Percentiles rank a stretch among this genome's conserved stretches.
Conservation (phyloP, 1,139 yeast genomes). For the Hansenula sp. region DNA sequence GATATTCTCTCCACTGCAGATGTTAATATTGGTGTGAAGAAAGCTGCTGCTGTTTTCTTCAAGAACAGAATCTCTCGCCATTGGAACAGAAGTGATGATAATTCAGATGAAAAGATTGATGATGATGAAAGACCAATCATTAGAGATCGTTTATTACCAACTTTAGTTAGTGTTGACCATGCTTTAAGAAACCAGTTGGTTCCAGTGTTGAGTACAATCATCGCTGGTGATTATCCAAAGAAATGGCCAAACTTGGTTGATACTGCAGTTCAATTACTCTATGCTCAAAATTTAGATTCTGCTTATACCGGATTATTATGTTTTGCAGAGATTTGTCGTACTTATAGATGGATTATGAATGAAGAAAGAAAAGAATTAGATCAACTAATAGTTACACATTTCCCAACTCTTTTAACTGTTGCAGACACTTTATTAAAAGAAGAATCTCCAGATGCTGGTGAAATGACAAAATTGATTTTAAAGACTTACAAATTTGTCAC, state of each 20-base stretch:
- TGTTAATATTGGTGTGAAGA: conserved; percentile 53
- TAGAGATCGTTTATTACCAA: conserved; percentile 47
- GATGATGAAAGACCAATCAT: conserved; percentile 70
- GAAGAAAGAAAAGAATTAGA: conserved; percentile 55
- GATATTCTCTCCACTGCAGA: conserved; percentile 60
- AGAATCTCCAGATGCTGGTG: conserved; percentile 49
- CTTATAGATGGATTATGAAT: conserved; percentile 74
- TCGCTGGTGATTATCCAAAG: conserved; percentile 63
- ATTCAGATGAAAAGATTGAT: conserved; percentile 40
- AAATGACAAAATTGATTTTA: conserved; percentile 69
- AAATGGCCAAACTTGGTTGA: conserved; percentile 69
- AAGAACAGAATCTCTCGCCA: conserved; percentile 67
- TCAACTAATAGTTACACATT: conserved; percentile 55
- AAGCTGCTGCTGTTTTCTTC: conserved; percentile 84
- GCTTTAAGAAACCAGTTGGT: conserved; percentile 54
- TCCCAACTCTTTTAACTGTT: conserved; percentile 64
- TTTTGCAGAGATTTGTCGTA: conserved; percentile 68
- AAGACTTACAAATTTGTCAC: conserved; percentile 83
- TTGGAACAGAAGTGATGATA: conserved; percentile 43
- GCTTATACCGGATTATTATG: conserved; percentile 77
- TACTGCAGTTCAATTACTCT: conserved; percentile 53
- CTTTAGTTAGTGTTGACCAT: conserved; percentile 35
- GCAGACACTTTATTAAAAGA: conserved; percentile 55
- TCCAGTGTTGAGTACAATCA: conserved; percentile 64
- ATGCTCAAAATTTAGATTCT: conserved; percentile 46